Evolutionary conservation across 2,329 filamentous ascomycete genomes (phyloP).

Genomic region (Epichloe baconii): DNA sequence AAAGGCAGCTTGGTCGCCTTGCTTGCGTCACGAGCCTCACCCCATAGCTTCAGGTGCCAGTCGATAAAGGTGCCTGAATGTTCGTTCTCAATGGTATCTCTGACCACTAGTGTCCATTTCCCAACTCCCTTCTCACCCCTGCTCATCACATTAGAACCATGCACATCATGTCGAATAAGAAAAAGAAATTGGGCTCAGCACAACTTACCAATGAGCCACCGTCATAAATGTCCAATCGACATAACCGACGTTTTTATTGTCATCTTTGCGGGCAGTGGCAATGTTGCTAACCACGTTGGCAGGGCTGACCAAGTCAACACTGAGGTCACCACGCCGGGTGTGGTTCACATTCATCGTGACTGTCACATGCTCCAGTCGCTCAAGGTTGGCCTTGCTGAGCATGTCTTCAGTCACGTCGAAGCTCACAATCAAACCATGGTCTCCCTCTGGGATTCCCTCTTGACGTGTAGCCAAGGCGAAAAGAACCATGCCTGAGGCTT

Average conservation of each 20-base stretch:
- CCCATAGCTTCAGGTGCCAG: constrained; percentile 92
- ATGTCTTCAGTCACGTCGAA: constrained; percentile 74
- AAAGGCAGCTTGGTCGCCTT: constrained; percentile 67
- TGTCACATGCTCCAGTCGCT: constrained; percentile 83
- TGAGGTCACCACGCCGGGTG: constrained; percentile 75
- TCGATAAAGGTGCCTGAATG: constrained; percentile 69
- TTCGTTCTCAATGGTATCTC: constrained; percentile 69
- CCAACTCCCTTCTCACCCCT: constrained; percentile 83
- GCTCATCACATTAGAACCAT: constrained; percentile 16
- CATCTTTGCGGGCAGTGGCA: constrained; percentile 58
- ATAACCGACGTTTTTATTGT: constrained; percentile 59
- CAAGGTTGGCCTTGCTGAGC: constrained; percentile 71
- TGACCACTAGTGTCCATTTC: constrained; percentile 82
- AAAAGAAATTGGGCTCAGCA: not conserved
- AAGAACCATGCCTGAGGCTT: constrained; percentile 94
- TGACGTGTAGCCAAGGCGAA: constrained; percentile 87
- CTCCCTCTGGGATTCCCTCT: constrained; percentile 75
- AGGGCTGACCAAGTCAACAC: constrained; percentile 82
- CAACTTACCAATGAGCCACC: constrained; percentile 76
- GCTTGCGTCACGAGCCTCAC: constrained; percentile 65
- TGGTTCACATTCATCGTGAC: constrained; percentile 96
- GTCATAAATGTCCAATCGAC: constrained; percentile 98
- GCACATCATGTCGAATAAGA: not conserved
- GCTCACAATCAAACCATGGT: constrained; percentile 62
- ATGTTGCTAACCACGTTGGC: constrained; percentile 72